Evolutionary conservation across 257 asterid species (phyloP).

Genomic region (Osmanthus fragrans): DNA sequence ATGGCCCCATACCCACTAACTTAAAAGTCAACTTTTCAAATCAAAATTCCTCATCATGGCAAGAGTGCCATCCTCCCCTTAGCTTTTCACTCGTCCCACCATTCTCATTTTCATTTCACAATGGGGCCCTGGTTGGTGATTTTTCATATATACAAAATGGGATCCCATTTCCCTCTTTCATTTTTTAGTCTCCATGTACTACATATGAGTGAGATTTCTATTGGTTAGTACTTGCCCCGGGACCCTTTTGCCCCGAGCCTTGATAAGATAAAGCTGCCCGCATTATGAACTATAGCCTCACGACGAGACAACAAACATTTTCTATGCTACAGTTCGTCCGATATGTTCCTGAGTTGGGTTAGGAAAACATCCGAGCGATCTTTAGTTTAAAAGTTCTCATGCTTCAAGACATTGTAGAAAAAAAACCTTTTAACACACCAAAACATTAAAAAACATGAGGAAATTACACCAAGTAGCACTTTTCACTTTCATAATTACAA

Average conservation of each 20-base stretch:
- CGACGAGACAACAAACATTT: not conserved
- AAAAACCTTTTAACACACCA: not conserved
- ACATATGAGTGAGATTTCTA: not conserved
- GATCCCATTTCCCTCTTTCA: not conserved
- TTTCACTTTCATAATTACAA: too few species aligned
- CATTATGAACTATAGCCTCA: not conserved
- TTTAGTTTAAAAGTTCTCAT: not conserved
- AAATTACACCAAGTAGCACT: too few species aligned
- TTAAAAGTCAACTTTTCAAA: slow-evolving; percentile 12
- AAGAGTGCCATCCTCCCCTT: not conserved
- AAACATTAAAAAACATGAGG: not conserved
- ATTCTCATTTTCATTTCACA: slow-evolving; percentile 34
- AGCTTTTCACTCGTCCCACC: slow-evolving; percentile 44
- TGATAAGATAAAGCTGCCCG: not conserved
- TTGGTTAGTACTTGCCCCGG: not conserved
- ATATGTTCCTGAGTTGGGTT: not conserved
- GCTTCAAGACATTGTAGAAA: not conserved
- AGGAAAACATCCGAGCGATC: not conserved
- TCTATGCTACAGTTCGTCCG: not conserved
- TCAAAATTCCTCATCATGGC: slow-evolving; percentile 2
- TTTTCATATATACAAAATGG: too few species aligned
- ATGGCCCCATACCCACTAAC: slow-evolving; percentile 4
- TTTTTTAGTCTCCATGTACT: not conserved
- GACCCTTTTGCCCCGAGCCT: not conserved
- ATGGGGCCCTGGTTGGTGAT: not conserved